These are phyloP conservation scores for Juncus inflexus DNA, from an alignment of 176 grass and related monocot genomes.

Conservation along the genomic window DNA sequence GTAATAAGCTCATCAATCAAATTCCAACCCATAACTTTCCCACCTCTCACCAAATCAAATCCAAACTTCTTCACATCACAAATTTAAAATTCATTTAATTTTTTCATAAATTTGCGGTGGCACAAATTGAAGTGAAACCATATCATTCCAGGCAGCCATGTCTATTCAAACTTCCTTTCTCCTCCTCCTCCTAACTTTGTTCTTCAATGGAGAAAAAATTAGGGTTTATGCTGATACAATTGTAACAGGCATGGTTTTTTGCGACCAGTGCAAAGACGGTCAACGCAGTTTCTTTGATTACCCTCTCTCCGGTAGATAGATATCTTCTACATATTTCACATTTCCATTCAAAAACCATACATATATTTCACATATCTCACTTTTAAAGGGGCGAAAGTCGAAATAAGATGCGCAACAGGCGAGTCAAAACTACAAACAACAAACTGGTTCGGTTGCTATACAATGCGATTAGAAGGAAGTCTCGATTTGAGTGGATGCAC, in stretches of 20 bases:
- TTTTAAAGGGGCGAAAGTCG: slow-evolving; percentile 54
- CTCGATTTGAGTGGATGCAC: slow-evolving; percentile 75
- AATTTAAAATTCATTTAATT: no score
- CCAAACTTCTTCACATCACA: neutral
- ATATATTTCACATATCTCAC: neutral
- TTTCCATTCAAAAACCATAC: no score
- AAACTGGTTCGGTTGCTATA: slow-evolving; percentile 84
- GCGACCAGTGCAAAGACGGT: slow-evolving; percentile 90
- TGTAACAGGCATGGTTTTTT: slow-evolving; percentile 85
- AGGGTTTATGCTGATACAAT: slow-evolving; percentile 45
- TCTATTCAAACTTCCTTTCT: slow-evolving; percentile 1
- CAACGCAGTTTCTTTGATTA: slow-evolving; percentile 57
- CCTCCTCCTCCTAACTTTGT: neutral
- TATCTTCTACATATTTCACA: no score
- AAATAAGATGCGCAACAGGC: slow-evolving; percentile 57
- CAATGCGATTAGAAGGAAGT: slow-evolving; percentile 60
- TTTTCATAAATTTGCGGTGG: no score
- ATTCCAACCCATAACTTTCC: slow-evolving; percentile 21
- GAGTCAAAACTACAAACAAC: slow-evolving; percentile 49
- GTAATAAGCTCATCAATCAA: slow-evolving; percentile 22
- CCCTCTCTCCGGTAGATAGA: no score
- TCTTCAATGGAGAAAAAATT: slow-evolving; percentile 7
- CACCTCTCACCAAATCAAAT: slow-evolving; percentile 22
- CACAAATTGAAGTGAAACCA: neutral
- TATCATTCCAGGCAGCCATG: neutral